Evolutionary conservation across 768 basidiomycete species (phyloP).

Genomic region (Lentinula detonsa): DNA sequence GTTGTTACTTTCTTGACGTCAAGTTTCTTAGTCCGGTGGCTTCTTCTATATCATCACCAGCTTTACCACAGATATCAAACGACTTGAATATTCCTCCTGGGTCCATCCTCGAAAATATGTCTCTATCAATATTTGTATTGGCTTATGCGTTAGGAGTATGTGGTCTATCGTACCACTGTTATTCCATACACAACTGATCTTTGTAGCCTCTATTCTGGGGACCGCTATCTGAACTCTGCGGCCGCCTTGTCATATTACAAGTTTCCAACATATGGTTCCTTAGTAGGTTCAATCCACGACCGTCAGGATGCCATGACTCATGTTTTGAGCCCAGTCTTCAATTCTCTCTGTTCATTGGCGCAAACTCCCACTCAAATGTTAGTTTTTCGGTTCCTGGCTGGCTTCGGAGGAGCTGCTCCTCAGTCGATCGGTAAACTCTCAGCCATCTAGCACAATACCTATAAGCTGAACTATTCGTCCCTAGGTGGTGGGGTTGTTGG

Average conservation of each 20-base stretch:
- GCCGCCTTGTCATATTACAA: slow-evolving; percentile 45
- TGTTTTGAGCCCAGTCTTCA: slow-evolving; percentile 29
- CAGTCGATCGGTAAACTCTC: slow-evolving; percentile 29
- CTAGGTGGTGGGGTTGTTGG: slow-evolving; percentile 52
- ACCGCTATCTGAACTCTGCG: slow-evolving; percentile 32
- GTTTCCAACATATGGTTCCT: slow-evolving; percentile 53
- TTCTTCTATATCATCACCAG: slow-evolving; percentile 46
- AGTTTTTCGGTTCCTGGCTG: slow-evolving; percentile 56
- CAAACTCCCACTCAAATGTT: slow-evolving; percentile 46
- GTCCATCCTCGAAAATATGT: slow-evolving; percentile 31
- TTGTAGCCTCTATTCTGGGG: slow-evolving; percentile 30
- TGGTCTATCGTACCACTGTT: neutral
- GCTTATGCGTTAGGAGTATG: slow-evolving; percentile 30
- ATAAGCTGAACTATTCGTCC: neutral
- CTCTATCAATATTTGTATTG: slow-evolving; percentile 36
- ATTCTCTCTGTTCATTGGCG: slow-evolving; percentile 44
- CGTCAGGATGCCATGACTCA: neutral
- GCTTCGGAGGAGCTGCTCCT: slow-evolving; percentile 61
- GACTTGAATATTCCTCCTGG: slow-evolving; percentile 17
- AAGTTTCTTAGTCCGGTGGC: slow-evolving; percentile 24
- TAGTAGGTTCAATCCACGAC: slow-evolving; percentile 18
- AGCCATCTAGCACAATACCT: neutral
- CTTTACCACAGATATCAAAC: slow-evolving; percentile 12
- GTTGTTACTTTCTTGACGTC: neutral
- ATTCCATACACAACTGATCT: neutral